These are phyloP conservation scores for Thermomyces lanuginosus DNA, from an alignment of 2,329 filamentous ascomycete genomes.

Conservation along the genomic window DNA sequence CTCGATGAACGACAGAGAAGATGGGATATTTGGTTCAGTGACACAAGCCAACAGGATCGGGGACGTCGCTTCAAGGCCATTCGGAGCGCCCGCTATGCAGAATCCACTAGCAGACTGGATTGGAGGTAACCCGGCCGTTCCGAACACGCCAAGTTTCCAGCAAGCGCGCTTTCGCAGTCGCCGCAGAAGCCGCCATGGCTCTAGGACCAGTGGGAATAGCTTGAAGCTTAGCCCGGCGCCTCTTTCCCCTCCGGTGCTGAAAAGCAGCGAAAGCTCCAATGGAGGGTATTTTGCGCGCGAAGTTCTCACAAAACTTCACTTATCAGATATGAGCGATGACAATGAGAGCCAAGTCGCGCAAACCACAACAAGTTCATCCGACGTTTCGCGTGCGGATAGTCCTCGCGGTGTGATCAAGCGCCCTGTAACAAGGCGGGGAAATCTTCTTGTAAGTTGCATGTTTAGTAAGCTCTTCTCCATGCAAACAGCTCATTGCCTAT, in stretches of 20 bases:
- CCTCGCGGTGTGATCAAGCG: slow-evolving; percentile 65
- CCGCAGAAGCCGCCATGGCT: slow-evolving; percentile 47
- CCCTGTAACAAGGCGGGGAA: slow-evolving; percentile 71
- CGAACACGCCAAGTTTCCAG: slow-evolving; percentile 67
- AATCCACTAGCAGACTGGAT: slow-evolving; percentile 48
- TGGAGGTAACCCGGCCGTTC: slow-evolving; percentile 46
- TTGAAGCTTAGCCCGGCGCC: slow-evolving; percentile 54
- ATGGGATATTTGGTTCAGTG: slow-evolving; percentile 59
- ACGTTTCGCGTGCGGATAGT: slow-evolving; percentile 45
- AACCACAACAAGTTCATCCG: too few relatives aligned
- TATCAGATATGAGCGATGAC: slow-evolving; percentile 63
- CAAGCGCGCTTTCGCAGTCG: slow-evolving; percentile 41
- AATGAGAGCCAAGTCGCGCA: slow-evolving; percentile 44
- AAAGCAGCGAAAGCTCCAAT: slow-evolving; percentile 36
- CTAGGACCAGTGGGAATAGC: slow-evolving; percentile 51
- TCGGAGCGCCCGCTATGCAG: slow-evolving; percentile 31
- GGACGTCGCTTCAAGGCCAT: slow-evolving; percentile 21
- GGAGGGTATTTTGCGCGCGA: slow-evolving; percentile 40
- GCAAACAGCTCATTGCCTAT: slow-evolving; percentile 7
- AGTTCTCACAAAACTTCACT: slow-evolving; percentile 48
- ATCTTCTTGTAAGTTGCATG: slow-evolving; percentile 53
- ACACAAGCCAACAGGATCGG: slow-evolving; percentile 54
- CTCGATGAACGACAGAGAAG: slow-evolving; percentile 52
- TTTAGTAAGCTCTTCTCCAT: background rate
- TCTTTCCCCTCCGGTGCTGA: slow-evolving; percentile 55